A percentile compares a stretch with the other conserved stretches of the same genome.
Evolutionary conservation across 2,329 filamentous ascomycete genomes (phyloP).

Genomic region (Magnaporthales sp.): DNA sequence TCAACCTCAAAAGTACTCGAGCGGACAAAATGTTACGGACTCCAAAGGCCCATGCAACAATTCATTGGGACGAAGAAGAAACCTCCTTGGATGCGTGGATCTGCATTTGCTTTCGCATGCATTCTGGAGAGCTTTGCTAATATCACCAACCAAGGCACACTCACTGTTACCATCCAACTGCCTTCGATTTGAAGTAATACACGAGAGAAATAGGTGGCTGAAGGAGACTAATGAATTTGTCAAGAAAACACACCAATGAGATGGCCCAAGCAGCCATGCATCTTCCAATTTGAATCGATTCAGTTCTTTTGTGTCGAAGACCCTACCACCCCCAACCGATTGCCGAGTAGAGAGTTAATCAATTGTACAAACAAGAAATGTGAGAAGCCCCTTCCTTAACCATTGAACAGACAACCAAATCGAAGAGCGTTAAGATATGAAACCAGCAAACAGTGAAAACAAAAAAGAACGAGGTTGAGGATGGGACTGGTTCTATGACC

Average conservation of each 20-base stretch:
- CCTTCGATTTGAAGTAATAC: background rate
- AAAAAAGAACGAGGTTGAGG: background rate
- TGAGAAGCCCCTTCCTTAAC: slow-evolving; percentile 4
- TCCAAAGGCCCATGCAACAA: background rate
- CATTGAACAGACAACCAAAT: slow-evolving; percentile 3
- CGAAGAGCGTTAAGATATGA: slow-evolving; percentile 1
- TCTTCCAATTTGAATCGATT: slow-evolving; percentile 1
- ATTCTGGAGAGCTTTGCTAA: background rate
- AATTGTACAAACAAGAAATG: slow-evolving; percentile 6
- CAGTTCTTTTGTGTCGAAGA: slow-evolving; percentile 2
- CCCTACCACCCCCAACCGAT: background rate
- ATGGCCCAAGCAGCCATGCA: background rate
- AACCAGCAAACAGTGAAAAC: background rate
- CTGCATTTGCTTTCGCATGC: background rate
- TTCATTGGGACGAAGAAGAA: background rate
- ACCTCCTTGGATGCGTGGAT: background rate
- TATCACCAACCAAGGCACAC: background rate
- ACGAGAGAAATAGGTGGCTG: background rate
- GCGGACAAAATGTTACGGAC: background rate
- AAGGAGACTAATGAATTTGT: background rate
- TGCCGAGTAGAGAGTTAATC: slow-evolving; percentile 5
- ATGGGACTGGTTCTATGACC: background rate
- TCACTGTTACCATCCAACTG: background rate
- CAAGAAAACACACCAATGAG: background rate
- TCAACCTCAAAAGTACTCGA: background rate